These are phyloP conservation scores for Ramichloridium luteum DNA, from an alignment of 2,329 filamentous ascomycete genomes.

Conservation along the genomic window DNA sequence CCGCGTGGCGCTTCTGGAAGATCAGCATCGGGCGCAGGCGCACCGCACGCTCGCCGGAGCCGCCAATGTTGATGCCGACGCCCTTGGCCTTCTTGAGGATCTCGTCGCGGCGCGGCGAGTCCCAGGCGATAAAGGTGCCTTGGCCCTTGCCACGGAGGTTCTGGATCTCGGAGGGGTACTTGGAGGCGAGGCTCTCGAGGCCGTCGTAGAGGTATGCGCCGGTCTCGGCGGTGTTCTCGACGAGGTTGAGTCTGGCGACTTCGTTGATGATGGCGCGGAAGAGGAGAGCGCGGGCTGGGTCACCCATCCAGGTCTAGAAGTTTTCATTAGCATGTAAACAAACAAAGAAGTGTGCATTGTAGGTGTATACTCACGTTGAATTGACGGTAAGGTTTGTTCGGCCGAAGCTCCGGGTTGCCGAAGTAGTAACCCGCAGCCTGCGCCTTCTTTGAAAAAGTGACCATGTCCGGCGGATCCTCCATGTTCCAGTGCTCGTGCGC, in stretches of 20 bases:
- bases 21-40: constrained; percentile 79
- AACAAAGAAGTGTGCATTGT: background rate
- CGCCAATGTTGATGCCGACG: constrained; percentile 77
- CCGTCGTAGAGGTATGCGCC: constrained; percentile 67
- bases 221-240: constrained; percentile 62
- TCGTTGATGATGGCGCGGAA: constrained; percentile 80
- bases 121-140: constrained; percentile 89
- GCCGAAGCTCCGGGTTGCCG: constrained; percentile 63
- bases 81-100: constrained; percentile 69
- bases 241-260: constrained; percentile 63
- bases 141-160: constrained; percentile 79
- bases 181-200: constrained; percentile 53
- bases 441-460: constrained; percentile 91
- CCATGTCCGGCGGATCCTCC: constrained; percentile 70
- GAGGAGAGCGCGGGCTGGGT: constrained; percentile 70
- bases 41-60: constrained; percentile 63
- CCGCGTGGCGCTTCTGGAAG: constrained; percentile 83
- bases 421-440: constrained; percentile 91
- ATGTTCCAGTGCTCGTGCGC: constrained; percentile 92
- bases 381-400: constrained; percentile 88
- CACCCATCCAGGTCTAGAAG: constrained; percentile 62
- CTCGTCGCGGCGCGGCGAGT: constrained; percentile 66
- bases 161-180: constrained; percentile 64
- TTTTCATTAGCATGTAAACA: constrained; percentile 7
- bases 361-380: constrained; percentile 50